Conservation (phyloP, 306 rosid species). For the Dryas alaskensis region DNA sequence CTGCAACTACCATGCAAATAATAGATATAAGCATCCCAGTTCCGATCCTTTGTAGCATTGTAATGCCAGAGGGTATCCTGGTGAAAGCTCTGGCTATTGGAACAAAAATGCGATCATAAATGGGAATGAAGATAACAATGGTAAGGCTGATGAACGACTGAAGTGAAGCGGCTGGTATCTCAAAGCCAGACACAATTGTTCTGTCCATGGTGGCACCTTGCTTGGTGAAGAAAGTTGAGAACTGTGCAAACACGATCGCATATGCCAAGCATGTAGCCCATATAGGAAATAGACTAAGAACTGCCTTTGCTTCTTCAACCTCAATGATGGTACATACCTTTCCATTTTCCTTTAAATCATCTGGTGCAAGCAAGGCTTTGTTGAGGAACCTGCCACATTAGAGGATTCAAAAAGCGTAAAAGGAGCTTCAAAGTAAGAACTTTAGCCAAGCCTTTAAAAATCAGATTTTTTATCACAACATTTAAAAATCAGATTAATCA, state of each 20-base stretch:
- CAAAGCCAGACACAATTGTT: conserved; percentile 27
- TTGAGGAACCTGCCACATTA: conserved; percentile 33
- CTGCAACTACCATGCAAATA: conserved; percentile 38
- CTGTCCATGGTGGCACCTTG: conserved; percentile 49
- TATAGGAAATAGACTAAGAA: conserved; percentile 34
- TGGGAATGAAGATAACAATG: conserved; percentile 30
- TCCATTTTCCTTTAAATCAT: conserved; percentile 14
- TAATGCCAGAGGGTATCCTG: conserved; percentile 46
- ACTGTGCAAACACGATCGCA: conserved; percentile 32
- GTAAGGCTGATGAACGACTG: conserved; percentile 27
- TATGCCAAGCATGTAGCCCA: conserved; percentile 38
- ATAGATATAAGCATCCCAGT: conserved; percentile 44
- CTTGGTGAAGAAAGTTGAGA: conserved; percentile 42
- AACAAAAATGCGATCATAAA: conserved; percentile 49
- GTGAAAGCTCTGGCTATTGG: conserved; percentile 49
- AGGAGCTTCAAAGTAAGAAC: no score
- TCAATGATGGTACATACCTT: conserved; percentile 17
- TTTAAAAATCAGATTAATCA: no score
- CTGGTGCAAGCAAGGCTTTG: conserved; percentile 29
- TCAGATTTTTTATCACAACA: no score
- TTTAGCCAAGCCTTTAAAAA: neutral
- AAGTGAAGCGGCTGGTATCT: conserved; percentile 56
- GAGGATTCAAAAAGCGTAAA: neutral
- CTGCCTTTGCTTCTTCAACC: conserved; percentile 45
- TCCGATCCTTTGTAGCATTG: conserved; percentile 62